Conservation (phyloP, 345 rosid genomes). For the Cardiospermum halicacabum region DNA sequence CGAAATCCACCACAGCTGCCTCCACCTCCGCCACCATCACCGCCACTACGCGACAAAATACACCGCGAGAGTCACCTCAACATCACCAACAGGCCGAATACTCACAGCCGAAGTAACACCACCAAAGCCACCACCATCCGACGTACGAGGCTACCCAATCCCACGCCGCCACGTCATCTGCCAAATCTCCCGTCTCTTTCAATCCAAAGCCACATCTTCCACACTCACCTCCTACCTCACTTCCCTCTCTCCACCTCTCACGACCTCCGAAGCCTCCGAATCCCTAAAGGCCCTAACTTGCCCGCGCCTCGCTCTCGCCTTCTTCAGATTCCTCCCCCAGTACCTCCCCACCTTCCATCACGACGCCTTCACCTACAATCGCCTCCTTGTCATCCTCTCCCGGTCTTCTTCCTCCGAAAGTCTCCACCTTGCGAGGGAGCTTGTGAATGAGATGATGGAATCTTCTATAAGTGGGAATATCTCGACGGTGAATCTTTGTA, state of each 20-base stretch:
- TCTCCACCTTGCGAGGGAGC: conserved; percentile 40
- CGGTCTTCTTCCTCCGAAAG: conserved; percentile 47
- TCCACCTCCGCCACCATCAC: conserved; percentile 2
- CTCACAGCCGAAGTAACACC: conserved; percentile 70
- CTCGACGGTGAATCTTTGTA: conserved; percentile 70
- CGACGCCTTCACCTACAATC: conserved; percentile 59
- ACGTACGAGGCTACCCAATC: conserved; percentile 67
- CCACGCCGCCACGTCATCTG: conserved; percentile 82
- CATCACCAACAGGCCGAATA: conserved; percentile 68
- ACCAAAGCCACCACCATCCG: conserved; percentile 49
- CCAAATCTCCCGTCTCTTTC: conserved; percentile 55
- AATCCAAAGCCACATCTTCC: conserved; percentile 7
- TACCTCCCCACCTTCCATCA: conserved; percentile 48
- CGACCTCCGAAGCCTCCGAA: conserved; percentile 71
- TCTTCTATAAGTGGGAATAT: conserved; percentile 50
- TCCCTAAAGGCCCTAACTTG: conserved; percentile 51
- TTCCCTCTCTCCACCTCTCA: conserved; percentile 53
- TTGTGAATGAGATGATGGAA: conserved; percentile 57
- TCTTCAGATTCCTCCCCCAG: conserved; percentile 60
- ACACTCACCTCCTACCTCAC: conserved; percentile 54
- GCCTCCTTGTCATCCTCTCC: conserved; percentile 71
- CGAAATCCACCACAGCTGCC: conserved; percentile 1
- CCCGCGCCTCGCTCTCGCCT: conserved; percentile 58
- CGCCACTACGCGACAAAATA: conserved; percentile 64
- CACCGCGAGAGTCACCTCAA: conserved; percentile 69